A percentile compares a stretch with the other conserved stretches of the same genome.
Evolutionary conservation across 2,329 filamentous ascomycete species (phyloP).

Genomic region (Beauveria australis): DNA sequence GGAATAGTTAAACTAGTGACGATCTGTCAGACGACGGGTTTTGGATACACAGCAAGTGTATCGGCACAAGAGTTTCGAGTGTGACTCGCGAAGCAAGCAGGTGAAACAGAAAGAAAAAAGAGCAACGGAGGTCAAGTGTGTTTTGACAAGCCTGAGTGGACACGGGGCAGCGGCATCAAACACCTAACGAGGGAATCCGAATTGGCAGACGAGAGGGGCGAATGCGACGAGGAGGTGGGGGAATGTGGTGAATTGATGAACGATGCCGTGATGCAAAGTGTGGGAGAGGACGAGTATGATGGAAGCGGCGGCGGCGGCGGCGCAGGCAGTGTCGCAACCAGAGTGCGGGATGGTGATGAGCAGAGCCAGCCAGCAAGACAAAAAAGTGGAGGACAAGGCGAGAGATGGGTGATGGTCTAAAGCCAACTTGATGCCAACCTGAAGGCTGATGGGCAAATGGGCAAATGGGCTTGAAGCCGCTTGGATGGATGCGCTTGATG

Average conservation of each 20-base stretch:
- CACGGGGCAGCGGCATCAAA: background rate
- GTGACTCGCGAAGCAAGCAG: background rate
- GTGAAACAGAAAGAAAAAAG: background rate
- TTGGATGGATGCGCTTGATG: too few relatives aligned
- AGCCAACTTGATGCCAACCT: too few relatives aligned
- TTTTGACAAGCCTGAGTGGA: background rate
- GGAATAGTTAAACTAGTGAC: constrained; percentile 1
- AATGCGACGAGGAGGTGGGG: background rate
- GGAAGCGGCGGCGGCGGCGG: too few relatives aligned
- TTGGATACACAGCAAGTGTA: constrained; percentile 1
- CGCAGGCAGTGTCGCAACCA: too few relatives aligned
- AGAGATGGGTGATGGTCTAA: background rate
- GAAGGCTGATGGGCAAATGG: background rate
- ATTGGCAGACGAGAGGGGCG: too few relatives aligned
- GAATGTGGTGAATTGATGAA: background rate
- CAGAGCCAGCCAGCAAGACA: background rate
- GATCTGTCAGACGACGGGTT: constrained; percentile 11
- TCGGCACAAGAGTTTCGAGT: constrained; percentile 5
- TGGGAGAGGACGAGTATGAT: background rate
- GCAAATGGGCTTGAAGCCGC: background rate
- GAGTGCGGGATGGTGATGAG: background rate
- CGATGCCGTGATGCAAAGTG: background rate
- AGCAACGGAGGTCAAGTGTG: background rate
- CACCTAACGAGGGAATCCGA: background rate
- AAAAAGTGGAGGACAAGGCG: background rate